Base-by-base conservation (phyloP, 2,329 filamentous ascomycete genomes). In the Trichoderma hamatum region DNA sequence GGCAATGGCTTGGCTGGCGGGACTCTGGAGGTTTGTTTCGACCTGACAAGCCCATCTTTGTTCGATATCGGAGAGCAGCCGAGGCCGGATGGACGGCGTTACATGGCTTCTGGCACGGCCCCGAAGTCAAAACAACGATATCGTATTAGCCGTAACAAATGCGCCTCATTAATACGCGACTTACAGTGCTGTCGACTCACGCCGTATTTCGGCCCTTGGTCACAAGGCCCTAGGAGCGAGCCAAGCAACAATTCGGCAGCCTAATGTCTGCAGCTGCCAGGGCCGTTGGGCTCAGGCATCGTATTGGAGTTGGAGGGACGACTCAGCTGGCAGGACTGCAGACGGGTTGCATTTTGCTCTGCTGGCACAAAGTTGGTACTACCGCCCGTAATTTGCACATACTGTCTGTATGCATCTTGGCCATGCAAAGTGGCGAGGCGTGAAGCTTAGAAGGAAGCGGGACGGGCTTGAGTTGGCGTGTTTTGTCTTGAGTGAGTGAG, bases 41-140 rank as follows among this genome's bases (percentile, higher is more conserved):
- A 5, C 21, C 7, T 24, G 43, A 21, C n/a, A 49, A 30, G 16
- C 30, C 26, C 26, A 30, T 14, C 54, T 58, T 3, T 5, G 14
- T 67, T 67, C 63, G 52, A 66, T 58, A 58, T 56, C 63, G 63
- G 63, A 67, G 63, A 14, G 19, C 52, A 59, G 11, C 36, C 54
- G 52, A 32, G 32, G 39, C 52, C 52, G 54, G 43, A n/a, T 19
- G 34, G 52, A 34, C 49, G 32, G 36, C 39, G 39, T 3, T 43
- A 16, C 6, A 56, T 30, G 43, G 63, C 60, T 63, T 36, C 30
- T 39, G 66, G 39, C 55, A 55, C 43, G 56, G 21, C 19, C 46
- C 28, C 34, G 19, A 26, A 54, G 26, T 36, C 34, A 39, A 6
- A 39, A 21, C 9, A 52, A 28, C 28, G 30, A 14, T 28, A 36